These are phyloP conservation scores for Trypanosoma cruzi DNA, from an alignment of 208 protist species.

Conservation along the genomic window DNA sequence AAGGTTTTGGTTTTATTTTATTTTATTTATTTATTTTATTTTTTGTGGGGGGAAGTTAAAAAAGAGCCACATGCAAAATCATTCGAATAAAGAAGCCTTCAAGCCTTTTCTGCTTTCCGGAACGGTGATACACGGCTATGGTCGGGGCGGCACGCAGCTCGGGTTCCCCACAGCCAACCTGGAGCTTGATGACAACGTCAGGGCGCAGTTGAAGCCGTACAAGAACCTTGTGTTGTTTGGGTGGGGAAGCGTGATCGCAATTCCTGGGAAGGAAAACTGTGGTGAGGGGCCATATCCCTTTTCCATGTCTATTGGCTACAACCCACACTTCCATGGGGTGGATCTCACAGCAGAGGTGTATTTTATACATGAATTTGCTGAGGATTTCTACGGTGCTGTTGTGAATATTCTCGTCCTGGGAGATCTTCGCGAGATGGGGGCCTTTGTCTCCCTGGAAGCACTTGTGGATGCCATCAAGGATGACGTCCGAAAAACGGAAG, in stretches of 20 bases:
- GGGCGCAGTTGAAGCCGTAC: conserved; percentile 48
- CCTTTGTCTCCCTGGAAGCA: conserved; percentile 77
- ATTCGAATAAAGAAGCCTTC: conserved; percentile 1
- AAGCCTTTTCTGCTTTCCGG: conserved; percentile 71
- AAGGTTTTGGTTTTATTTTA: no score
- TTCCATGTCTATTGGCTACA: conserved; percentile 90
- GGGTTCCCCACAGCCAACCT: conserved; percentile 92
- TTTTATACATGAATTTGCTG: conserved; percentile 83
- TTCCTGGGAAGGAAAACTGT: conserved; percentile 1
- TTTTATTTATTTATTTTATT: not conserved
- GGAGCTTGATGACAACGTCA: conserved; percentile 47
- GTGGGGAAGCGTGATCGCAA: conserved; percentile 68
- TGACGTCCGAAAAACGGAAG: conserved; percentile 48
- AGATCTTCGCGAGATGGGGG: conserved; percentile 50
- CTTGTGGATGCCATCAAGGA: conserved; percentile 80
- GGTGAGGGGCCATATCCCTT: conserved; percentile 64
- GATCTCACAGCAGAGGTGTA: conserved; percentile 84
- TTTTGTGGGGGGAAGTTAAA: no score
- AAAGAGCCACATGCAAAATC: not conserved
- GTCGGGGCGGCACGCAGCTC: conserved; percentile 83
- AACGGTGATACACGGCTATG: conserved; percentile 81
- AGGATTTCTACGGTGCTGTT: conserved; percentile 89
- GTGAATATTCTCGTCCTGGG: conserved; percentile 74
- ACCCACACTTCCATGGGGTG: conserved; percentile 87
- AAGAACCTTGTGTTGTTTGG: conserved; percentile 81